Conservation (phyloP, 176 grass and related monocot species). For the Triticum monococcum region DNA sequence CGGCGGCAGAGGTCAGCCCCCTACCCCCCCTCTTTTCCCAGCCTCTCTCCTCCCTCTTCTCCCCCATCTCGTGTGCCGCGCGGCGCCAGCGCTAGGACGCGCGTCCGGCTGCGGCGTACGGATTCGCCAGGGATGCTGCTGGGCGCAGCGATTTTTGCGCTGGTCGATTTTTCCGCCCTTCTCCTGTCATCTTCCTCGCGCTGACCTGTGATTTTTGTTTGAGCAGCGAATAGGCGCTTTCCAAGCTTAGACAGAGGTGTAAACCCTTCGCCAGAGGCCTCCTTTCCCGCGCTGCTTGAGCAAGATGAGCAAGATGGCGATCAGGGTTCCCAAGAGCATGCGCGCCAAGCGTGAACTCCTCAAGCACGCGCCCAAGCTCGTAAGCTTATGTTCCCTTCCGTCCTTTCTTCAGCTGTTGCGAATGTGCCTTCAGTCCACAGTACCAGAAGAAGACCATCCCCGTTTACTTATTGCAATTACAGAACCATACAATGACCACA, state of each 20-base stretch:
- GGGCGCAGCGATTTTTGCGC: too few species aligned
- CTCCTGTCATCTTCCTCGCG: not conserved
- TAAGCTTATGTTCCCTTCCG: slow-evolving; percentile 29
- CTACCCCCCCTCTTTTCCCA: not conserved
- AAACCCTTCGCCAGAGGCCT: not conserved
- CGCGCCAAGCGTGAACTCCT: slow-evolving; percentile 69
- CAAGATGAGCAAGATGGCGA: slow-evolving; percentile 43
- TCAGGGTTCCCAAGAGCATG: slow-evolving; percentile 61
- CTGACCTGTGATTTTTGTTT: not conserved
- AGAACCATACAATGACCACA: not conserved
- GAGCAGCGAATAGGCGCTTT: not conserved
- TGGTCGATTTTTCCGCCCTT: not conserved
- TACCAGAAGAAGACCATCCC: not conserved
- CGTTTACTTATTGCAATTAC: not conserved
- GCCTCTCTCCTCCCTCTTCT: not conserved
- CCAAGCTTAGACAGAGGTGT: not conserved
- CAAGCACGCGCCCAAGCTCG: slow-evolving; percentile 78
- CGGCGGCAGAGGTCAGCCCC: not conserved
- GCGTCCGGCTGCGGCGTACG: too few species aligned
- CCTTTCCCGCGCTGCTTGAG: not conserved
- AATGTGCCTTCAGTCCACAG: not conserved
- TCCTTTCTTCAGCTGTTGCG: not conserved
- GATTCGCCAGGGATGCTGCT: too few species aligned
- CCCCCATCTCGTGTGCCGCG: not conserved
- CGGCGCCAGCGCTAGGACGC: not conserved